Evolutionary conservation across 306 rosid genomes (phyloP).

Genomic region (Cyclanthera cordifolia): DNA sequence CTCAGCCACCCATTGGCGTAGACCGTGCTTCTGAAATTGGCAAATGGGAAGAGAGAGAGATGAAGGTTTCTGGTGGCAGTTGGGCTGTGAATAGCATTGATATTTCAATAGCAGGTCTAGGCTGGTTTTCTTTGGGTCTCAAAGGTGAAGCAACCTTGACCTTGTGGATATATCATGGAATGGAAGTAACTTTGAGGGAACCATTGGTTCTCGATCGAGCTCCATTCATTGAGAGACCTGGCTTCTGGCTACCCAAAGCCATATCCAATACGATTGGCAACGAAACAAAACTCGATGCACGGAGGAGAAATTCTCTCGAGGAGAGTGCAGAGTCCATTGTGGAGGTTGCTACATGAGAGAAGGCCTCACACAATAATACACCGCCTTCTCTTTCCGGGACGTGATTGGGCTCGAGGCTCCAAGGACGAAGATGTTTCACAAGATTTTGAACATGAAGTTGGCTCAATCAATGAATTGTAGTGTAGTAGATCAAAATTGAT

Average conservation of each 20-base stretch:
- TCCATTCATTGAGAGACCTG: constrained; percentile 57
- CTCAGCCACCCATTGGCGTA: constrained; percentile 62
- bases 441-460: neutral
- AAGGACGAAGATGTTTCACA: neutral
- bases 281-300: constrained; percentile 56
- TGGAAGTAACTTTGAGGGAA: constrained; percentile 63
- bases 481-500: too few species aligned
- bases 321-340: neutral
- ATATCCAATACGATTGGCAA: constrained; percentile 55
- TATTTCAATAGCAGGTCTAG: constrained; percentile 64
- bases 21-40: constrained; percentile 55
- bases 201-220: constrained; percentile 88
- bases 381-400: neutral
- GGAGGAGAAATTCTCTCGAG: constrained; percentile 38
- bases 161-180: constrained; percentile 59
- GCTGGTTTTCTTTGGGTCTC: constrained; percentile 72
- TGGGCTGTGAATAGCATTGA: constrained; percentile 78
- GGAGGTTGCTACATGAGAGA: neutral
- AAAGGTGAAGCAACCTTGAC: constrained; percentile 77
- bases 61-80: constrained; percentile 59
- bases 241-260: constrained; percentile 79
- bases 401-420: neutral
- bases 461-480: neutral
- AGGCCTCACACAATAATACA: neutral
- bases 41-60: constrained; percentile 54